These are phyloP conservation scores for Taxillus chinensis DNA, from an alignment of 164 flowering plant species.

Conservation along the genomic window DNA sequence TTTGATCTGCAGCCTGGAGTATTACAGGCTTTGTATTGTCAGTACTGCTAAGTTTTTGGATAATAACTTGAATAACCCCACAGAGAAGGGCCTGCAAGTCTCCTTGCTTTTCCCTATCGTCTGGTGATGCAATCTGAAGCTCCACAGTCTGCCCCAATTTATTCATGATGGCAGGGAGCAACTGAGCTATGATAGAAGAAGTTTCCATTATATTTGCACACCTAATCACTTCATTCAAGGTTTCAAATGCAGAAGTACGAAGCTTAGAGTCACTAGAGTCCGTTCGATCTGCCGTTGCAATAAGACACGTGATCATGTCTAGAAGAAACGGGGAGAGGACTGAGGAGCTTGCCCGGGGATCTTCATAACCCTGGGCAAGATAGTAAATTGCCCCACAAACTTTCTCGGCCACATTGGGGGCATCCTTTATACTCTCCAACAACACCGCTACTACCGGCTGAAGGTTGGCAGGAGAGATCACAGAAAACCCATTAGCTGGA, in stretches of 20 bases:
- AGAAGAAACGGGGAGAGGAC: conserved; percentile 45
- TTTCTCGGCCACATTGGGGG: conserved; percentile 68
- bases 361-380: conserved; percentile 74
- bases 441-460: conserved; percentile 40
- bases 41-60: conserved; percentile 57
- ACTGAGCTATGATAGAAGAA: conserved; percentile 40
- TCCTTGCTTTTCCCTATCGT: conserved; percentile 75
- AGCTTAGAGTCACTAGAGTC: conserved; percentile 60
- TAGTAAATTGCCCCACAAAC: conserved; percentile 82
- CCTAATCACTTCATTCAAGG: conserved; percentile 70
- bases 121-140: conserved; percentile 50
- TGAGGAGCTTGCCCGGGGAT: conserved; percentile 38
- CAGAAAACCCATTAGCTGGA: conserved; percentile 50
- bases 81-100: conserved; percentile 73
- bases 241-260: conserved; percentile 70
- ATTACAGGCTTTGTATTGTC: conserved; percentile 48
- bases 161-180: conserved; percentile 57
- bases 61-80: conserved; percentile 71
- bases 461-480: conserved; percentile 44
- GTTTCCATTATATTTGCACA: conserved; percentile 50
- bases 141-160: conserved; percentile 56
- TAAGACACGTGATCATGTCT: conserved; percentile 37
- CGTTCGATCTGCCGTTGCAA: conserved; percentile 46
- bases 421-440: conserved; percentile 57
- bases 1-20: conserved; percentile 58